A percentile compares a stretch with the other conserved stretches of the same genome.
Evolutionary conservation across 2,329 filamentous ascomycete species (phyloP).

Genomic region (Neofusicoccum umdonicola): DNA sequence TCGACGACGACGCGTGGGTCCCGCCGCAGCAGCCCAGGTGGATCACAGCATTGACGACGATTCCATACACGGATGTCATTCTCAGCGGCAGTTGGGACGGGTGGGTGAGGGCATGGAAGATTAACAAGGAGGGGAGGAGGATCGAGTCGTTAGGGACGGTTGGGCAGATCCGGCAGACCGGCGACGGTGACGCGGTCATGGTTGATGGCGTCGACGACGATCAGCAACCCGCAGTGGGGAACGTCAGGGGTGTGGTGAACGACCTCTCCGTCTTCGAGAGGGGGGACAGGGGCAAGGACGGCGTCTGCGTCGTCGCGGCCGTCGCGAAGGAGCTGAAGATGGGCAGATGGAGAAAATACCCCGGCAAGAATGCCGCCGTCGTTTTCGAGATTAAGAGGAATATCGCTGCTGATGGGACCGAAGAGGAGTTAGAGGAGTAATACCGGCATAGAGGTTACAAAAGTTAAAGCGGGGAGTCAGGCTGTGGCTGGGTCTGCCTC

Average conservation of each 20-base stretch:
- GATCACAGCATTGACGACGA: constrained; percentile 82
- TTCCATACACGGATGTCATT: constrained; percentile 88
- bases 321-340: constrained; percentile 83
- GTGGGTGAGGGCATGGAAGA: constrained; percentile 76
- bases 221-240: constrained; percentile 13
- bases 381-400: constrained; percentile 73
- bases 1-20: constrained; percentile 44
- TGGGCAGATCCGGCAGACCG: constrained; percentile 36
- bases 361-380: constrained; percentile 77
- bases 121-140: constrained; percentile 60
- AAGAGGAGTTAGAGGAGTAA: constrained; percentile 10
- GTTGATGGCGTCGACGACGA: constrained; percentile 18
- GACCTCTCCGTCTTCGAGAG: constrained; percentile 84
- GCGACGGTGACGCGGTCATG: constrained; percentile 16
- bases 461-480: not conserved
- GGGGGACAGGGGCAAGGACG: constrained; percentile 69
- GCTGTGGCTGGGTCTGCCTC: not conserved
- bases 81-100: constrained; percentile 95
- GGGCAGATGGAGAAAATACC: constrained; percentile 68
- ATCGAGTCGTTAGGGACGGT: constrained; percentile 70
- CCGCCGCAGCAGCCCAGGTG: constrained; percentile 67
- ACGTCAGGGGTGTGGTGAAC: constrained; percentile 77
- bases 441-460: not conserved
- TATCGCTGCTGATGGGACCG: constrained; percentile 18
- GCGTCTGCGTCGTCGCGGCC: constrained; percentile 80